Evolutionary conservation across 495 filamentous ascomycete species (phyloP).

Genomic region (Penicillium egyptiacum): DNA sequence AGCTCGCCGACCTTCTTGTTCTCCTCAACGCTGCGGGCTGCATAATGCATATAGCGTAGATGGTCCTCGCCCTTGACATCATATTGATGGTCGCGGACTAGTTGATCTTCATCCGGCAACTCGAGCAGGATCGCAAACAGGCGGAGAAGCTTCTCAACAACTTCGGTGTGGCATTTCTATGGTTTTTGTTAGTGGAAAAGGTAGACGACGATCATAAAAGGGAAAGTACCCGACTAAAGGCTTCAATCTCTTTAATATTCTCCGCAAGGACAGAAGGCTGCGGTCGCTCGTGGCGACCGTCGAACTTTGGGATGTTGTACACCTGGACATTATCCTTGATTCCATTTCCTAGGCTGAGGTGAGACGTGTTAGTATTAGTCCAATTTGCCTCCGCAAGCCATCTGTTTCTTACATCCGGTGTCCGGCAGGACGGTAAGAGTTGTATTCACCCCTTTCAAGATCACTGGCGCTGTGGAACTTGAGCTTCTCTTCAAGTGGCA

Average conservation of each 20-base stretch:
- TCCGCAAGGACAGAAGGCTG: conserved; percentile 40
- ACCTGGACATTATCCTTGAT: conserved; percentile 51
- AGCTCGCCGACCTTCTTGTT: conserved; percentile 39
- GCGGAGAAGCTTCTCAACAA: conserved; percentile 51
- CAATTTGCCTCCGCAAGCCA: neutral
- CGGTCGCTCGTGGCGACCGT: conserved; percentile 41
- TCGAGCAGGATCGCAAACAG: conserved; percentile 54
- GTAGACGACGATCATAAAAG: no score
- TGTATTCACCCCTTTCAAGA: conserved; percentile 39
- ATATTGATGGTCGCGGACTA: conserved; percentile 49
- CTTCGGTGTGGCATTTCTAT: conserved; percentile 49
- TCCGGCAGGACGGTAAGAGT: conserved; percentile 47
- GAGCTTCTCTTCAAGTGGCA: conserved; percentile 56
- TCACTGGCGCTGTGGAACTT: conserved; percentile 43
- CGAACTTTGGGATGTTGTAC: conserved; percentile 54
- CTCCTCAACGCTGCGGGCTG: conserved; percentile 41
- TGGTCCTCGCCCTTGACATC: conserved; percentile 50
- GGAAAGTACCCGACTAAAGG: conserved; percentile 40
- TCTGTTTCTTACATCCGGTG: conserved; percentile 37
- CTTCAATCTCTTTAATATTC: conserved; percentile 37
- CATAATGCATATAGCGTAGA: conserved; percentile 55
- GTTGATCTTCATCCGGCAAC: conserved; percentile 49
- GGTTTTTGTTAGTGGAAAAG: neutral
- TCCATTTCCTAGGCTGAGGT: conserved; percentile 41
- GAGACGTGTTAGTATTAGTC: neutral